phyloP scores from a whole-genome alignment of 257 asterid species.

The Solanum boliviense region DNA sequence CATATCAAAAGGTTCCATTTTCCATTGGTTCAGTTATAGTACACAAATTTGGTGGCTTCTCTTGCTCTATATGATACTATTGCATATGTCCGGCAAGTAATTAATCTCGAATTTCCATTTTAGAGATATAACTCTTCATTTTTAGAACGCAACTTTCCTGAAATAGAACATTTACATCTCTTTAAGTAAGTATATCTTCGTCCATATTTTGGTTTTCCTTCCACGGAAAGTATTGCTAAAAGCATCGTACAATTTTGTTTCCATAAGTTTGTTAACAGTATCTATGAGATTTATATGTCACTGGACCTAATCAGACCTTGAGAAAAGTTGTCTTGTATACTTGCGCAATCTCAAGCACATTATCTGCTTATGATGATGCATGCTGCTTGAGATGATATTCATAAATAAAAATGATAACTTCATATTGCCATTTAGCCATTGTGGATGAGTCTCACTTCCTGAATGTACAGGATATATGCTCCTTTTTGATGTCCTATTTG shows the following conservation, averaged over 20 bases:
- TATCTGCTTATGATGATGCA: background rate
- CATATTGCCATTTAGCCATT: background rate
- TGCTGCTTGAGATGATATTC: background rate
- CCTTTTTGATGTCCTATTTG: background rate
- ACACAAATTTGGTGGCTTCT: background rate
- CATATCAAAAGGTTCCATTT: background rate
- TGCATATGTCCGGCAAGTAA: background rate
- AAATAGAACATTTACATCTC: background rate
- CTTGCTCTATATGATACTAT: background rate
- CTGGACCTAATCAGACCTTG: background rate
- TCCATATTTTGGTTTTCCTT: background rate
- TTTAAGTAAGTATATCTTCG: background rate
- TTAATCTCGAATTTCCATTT: background rate
- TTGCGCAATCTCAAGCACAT: background rate
- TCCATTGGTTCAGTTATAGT: background rate
- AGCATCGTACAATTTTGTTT: background rate
- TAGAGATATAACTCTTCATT: background rate
- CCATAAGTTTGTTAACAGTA: background rate
- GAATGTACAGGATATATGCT: background rate
- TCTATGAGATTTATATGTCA: background rate
- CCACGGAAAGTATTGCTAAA: background rate
- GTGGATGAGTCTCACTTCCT: background rate
- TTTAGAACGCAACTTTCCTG: background rate
- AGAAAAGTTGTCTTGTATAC: background rate
- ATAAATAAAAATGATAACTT: background rate